Evolutionary conservation across 495 filamentous ascomycete genomes (phyloP).

Genomic region (Bacidia rubella): DNA sequence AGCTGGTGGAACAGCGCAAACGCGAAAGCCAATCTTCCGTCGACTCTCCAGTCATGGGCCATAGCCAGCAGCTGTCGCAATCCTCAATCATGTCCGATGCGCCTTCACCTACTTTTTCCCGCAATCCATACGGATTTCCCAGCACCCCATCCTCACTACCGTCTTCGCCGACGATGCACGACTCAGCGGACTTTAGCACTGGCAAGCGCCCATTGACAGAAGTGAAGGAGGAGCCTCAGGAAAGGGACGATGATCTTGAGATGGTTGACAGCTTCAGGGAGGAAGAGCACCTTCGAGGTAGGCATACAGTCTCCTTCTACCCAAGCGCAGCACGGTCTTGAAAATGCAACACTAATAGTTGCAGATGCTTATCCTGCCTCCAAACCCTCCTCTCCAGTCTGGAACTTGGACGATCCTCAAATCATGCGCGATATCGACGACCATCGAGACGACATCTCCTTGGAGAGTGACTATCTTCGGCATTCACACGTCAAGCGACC

Average conservation of each 20-base stretch:
- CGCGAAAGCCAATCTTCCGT: slow-evolving; percentile 1
- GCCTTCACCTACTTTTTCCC: slow-evolving; percentile 18
- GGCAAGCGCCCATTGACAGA: slow-evolving; percentile 33
- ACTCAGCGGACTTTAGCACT: slow-evolving; percentile 35
- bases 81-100: slow-evolving; percentile 14
- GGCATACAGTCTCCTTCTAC: background rate
- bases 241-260: slow-evolving; percentile 27
- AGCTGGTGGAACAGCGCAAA: slow-evolving; percentile 18
- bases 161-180: slow-evolving; percentile 36
- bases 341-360: background rate
- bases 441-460: slow-evolving; percentile 44
- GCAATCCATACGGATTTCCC: slow-evolving; percentile 17
- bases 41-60: slow-evolving; percentile 10
- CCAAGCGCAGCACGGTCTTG: background rate
- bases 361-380: background rate
- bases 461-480: slow-evolving; percentile 43
- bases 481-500: slow-evolving; percentile 44
- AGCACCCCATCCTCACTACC: slow-evolving; percentile 51
- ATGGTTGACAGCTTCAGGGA: slow-evolving; percentile 19
- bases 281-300: slow-evolving; percentile 8
- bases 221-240: slow-evolving; percentile 38
- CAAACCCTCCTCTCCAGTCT: slow-evolving; percentile 15
- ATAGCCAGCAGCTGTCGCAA: slow-evolving; percentile 11
- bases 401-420: slow-evolving; percentile 4
- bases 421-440: slow-evolving; percentile 36